A percentile compares a stretch with the other conserved stretches of the same genome.
Evolutionary conservation across 2,329 filamentous ascomycete genomes (phyloP).

Genomic region (Grosmannia huntii): DNA sequence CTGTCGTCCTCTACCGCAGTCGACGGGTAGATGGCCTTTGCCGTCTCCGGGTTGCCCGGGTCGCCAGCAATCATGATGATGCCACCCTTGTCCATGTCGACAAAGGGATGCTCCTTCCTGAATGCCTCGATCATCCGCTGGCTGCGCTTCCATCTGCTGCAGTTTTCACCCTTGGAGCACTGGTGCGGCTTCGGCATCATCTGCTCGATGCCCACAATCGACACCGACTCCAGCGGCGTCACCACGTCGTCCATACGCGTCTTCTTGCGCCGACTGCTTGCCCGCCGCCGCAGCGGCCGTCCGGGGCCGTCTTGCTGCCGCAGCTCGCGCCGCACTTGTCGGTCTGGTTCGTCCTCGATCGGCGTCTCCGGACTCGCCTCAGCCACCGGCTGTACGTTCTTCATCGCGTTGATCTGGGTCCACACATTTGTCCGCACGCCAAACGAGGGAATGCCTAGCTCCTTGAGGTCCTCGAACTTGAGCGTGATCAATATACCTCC

Average conservation of each 20-base stretch:
- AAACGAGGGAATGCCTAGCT: slow-evolving; percentile 70
- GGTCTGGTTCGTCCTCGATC: slow-evolving; percentile 46
- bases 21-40: slow-evolving; percentile 36
- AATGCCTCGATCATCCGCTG: slow-evolving; percentile 66
- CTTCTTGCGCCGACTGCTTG: slow-evolving; percentile 25
- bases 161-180: slow-evolving; percentile 78
- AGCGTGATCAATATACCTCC: slow-evolving; percentile 80
- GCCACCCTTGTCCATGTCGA: slow-evolving; percentile 45
- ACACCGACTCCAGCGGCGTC: slow-evolving; percentile 70
- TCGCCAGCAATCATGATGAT: slow-evolving; percentile 67
- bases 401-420: slow-evolving; percentile 63
- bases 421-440: slow-evolving; percentile 69
- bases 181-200: slow-evolving; percentile 71
- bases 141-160: slow-evolving; percentile 69
- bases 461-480: slow-evolving; percentile 76
- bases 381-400: slow-evolving; percentile 35
- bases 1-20: background rate
- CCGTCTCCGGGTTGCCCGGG: slow-evolving; percentile 62
- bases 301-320: slow-evolving; percentile 13
- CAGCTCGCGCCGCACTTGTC: slow-evolving; percentile 33
- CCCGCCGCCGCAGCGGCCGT: slow-evolving; percentile 25
- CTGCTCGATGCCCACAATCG: slow-evolving; percentile 86
- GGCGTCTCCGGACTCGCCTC: slow-evolving; percentile 44
- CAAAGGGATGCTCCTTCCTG: slow-evolving; percentile 60
- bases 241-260: slow-evolving; percentile 49